Evolutionary conservation across 2,329 filamentous ascomycete species (phyloP), one percentile per base, ranked within the genome.

Genomic region (Ophiostoma piceae): DNA sequence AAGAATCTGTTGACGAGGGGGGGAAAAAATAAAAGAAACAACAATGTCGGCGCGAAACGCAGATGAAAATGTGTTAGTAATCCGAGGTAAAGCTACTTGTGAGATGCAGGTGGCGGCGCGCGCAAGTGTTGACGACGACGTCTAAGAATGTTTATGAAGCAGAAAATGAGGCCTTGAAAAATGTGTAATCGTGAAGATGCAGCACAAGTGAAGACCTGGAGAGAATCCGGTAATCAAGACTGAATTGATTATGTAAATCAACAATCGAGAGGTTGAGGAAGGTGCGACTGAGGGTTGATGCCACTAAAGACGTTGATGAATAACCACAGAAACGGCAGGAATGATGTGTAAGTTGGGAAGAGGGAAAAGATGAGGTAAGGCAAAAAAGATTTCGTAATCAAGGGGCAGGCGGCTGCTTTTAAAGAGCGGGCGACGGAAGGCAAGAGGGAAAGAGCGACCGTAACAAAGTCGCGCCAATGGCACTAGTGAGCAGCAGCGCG

Each of bases 321-420:
- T 47, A 47, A 66, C 66, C 26, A 67, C 66, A 51, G 65, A 67
- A 67, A 19, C 7, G 41, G 43, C 66, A 67, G 66, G 66, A 67
- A 14, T 19, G 26, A 54, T 68, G 68, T 70, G 71, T 69, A 73
- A 72, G 71, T 71, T 70, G 69, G 66, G 43, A 66, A 69, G 65
- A 43, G 67, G 69, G 65, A 39, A 37, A 74, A 70, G 69, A 74
- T 74, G 72, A 73, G 71, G 73, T 73, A 73, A 74, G 72, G 69
- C 26, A 67, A 51, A 35, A 26, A 62, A 65, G 73, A 72, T 74
- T 74, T 74, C 72, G 71, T 74, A 74, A 74, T 72, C 72, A 71
- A 67, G 66, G 68, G 67, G 66, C 26, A 41, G 67, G 66, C 41
- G 47, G n/a, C 32, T 68, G 67, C 67, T 73, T 73, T 73, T 74